phyloP scores from a whole-genome alignment of 306 rosid genomes.

The Pachyrhizus erosus region DNA sequence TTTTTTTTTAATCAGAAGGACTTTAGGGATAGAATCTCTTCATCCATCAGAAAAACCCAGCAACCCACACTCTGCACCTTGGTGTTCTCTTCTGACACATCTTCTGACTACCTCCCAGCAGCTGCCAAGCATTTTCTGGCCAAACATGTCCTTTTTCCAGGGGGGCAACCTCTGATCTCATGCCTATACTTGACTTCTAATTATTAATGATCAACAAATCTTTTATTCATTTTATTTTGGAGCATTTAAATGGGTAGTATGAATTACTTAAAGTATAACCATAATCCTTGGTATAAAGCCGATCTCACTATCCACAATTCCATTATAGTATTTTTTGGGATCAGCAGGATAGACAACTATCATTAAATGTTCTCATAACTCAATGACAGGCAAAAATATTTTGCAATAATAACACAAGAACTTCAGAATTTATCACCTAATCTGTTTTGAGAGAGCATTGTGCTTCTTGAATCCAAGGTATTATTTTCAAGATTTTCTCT shows the following conservation, averaged over 20 bases:
- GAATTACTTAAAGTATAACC: too few species aligned
- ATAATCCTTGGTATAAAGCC: background rate
- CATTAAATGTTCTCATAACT: slow-evolving; percentile 1
- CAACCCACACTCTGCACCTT: background rate
- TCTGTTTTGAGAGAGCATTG: background rate
- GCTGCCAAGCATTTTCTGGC: background rate
- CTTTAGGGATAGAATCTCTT: background rate
- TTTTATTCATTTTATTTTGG: background rate
- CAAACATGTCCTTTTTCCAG: background rate
- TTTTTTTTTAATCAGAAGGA: background rate
- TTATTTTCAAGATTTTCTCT: slow-evolving; percentile 14
- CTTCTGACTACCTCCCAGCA: background rate
- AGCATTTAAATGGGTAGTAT: background rate
- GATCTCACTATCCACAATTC: background rate
- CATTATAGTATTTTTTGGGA: background rate
- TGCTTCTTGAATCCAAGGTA: background rate
- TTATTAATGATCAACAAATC: too few species aligned
- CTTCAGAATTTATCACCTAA: slow-evolving; percentile 16
- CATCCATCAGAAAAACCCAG: background rate
- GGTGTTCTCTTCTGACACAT: background rate
- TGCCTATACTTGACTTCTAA: background rate
- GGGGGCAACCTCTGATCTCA: background rate
- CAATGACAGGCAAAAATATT: slow-evolving; percentile 4
- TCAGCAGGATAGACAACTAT: slow-evolving; percentile 1
- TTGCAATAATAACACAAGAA: background rate